Percentiles rank a stretch among this genome's conserved stretches.
phyloP scores from a whole-genome alignment of 352 stramenopile species.

The Bremia lactucae region DNA sequence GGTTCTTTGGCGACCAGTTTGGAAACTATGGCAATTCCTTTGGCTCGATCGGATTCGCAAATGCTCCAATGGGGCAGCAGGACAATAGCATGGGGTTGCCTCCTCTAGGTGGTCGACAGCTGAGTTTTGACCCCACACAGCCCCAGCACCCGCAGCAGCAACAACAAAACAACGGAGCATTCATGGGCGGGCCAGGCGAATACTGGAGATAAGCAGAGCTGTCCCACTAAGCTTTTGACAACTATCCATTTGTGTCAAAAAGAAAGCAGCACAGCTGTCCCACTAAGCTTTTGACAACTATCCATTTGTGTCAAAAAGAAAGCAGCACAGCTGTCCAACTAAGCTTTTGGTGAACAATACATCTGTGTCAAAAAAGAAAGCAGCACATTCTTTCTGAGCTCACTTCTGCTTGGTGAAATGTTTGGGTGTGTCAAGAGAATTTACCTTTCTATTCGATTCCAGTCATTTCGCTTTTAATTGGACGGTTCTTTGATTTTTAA shows the following conservation, averaged over 20 bases:
- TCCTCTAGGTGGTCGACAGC: constrained; percentile 16
- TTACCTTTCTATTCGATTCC: no score
- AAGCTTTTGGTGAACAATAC: no score
- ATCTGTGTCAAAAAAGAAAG: no score
- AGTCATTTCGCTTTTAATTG: no score
- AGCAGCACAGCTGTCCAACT: constrained; percentile 1
- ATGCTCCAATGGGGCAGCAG: constrained; percentile 16
- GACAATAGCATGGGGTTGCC: constrained; percentile 19
- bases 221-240: no score
- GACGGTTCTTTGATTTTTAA: no score
- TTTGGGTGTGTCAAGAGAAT: no score
- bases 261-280: constrained; percentile 1
- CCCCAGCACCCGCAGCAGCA: constrained; percentile 19
- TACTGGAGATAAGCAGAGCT: constrained; percentile 38
- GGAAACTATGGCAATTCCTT: constrained; percentile 30
- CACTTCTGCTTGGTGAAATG: no score
- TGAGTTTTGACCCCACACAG: constrained; percentile 23
- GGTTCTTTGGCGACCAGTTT: constrained; percentile 31
- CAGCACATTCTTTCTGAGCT: no score
- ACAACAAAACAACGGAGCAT: constrained; percentile 30
- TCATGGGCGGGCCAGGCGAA: constrained; percentile 36
- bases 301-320: no score
- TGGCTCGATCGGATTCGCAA: constrained; percentile 16
- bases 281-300: no score
- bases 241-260: no score